These are phyloP conservation scores for Ophiosphaerella korrae DNA, from an alignment of 2,329 filamentous ascomycete genomes.

Conservation along the genomic window DNA sequence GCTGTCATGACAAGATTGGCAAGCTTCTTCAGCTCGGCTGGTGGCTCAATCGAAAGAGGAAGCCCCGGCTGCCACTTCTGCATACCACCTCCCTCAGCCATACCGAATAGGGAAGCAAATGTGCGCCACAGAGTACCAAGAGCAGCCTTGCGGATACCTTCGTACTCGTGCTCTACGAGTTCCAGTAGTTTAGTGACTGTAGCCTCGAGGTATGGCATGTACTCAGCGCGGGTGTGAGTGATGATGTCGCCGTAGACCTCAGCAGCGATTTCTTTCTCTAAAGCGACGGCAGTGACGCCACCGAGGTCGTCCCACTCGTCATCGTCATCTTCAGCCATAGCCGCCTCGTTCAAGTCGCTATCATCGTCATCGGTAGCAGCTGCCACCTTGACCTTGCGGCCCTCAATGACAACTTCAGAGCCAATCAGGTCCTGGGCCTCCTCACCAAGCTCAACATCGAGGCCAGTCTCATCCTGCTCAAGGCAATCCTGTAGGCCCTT, in stretches of 20 bases:
- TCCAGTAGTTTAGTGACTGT: constrained; percentile 81
- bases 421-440: constrained; percentile 75
- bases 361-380: constrained; percentile 60
- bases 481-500: constrained; percentile 83
- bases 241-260: constrained; percentile 95
- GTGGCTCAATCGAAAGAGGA: constrained; percentile 79
- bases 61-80: constrained; percentile 88
- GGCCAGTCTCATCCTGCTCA: constrained; percentile 83
- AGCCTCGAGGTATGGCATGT: constrained; percentile 85
- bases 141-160: constrained; percentile 90
- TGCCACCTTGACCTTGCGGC: constrained; percentile 83
- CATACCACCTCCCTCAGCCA: constrained; percentile 79
- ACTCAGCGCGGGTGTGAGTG: constrained; percentile 79
- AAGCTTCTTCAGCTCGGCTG: constrained; percentile 79
- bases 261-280: constrained; percentile 96
- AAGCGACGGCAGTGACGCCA: constrained; percentile 83
- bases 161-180: constrained; percentile 86
- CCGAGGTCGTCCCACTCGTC: constrained; percentile 84
- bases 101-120: constrained; percentile 86
- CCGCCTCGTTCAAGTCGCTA: constrained; percentile 59
- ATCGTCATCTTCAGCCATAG: constrained; percentile 74
- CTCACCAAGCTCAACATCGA: constrained; percentile 76
- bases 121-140: constrained; percentile 91
- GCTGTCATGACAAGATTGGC: constrained; percentile 83
- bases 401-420: constrained; percentile 75